These are phyloP conservation scores for Apiotrichum gracile DNA, from an alignment of 1,284 basidiomycete genomes.

Conservation along the genomic window DNA sequence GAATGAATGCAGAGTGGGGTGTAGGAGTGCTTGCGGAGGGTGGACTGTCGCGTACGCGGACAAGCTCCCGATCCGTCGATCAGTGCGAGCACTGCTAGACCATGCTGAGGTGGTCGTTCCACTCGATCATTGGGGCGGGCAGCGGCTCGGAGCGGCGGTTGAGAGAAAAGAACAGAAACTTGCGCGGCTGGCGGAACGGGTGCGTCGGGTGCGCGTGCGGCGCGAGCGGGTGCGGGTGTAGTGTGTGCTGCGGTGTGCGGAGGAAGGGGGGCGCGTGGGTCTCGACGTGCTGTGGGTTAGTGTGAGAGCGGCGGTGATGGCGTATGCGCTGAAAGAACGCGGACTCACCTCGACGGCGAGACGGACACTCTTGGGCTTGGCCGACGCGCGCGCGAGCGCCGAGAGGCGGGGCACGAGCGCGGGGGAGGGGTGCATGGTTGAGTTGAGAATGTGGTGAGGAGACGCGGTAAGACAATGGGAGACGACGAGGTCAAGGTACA, in stretches of 20 bases:
- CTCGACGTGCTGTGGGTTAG: constrained; percentile 1
- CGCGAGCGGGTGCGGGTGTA: constrained; percentile 1
- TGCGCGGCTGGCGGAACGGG: background rate
- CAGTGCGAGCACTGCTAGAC: too few relatives aligned
- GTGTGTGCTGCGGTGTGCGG: background rate
- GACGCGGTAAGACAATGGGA: background rate
- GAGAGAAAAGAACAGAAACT: background rate
- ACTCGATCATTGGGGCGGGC: constrained; percentile 11
- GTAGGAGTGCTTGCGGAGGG: too few relatives aligned
- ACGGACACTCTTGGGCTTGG: background rate
- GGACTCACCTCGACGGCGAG: constrained; percentile 6
- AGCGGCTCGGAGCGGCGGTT: background rate
- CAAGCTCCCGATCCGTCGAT: too few relatives aligned
- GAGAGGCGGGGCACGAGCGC: constrained; percentile 16
- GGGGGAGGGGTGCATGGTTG: constrained; percentile 17
- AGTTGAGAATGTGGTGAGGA: background rate
- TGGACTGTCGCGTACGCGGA: too few relatives aligned
- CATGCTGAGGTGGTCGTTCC: constrained; percentile 24
- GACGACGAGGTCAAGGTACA: too few relatives aligned
- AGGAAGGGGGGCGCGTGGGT: background rate
- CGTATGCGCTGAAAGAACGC: background rate
- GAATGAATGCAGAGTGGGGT: background rate
- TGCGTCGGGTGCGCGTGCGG: background rate
- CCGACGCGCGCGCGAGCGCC: constrained; percentile 1
- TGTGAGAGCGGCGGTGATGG: background rate